Conservation (phyloP, 805 yeast species). For the Cyberlindnera mrakii region DNA sequence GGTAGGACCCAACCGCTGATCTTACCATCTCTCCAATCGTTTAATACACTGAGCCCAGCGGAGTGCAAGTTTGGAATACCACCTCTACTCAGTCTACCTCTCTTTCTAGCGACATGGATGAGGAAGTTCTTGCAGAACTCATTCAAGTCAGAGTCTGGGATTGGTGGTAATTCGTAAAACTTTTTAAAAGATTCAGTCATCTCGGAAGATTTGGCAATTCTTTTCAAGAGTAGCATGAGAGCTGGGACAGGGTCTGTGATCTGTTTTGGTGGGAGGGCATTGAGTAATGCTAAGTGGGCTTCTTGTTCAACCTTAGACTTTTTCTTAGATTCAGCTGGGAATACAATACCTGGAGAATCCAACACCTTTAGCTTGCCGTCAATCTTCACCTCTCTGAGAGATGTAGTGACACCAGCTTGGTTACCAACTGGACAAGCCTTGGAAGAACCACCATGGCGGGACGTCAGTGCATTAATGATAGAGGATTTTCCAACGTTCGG, state of each 20-base stretch:
- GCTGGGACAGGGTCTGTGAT: conserved; percentile 83
- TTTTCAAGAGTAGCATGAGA: conserved; percentile 66
- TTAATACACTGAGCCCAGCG: conserved; percentile 77
- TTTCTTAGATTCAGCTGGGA: conserved; percentile 63
- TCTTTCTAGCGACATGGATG: conserved; percentile 86
- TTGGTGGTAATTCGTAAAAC: conserved; percentile 74
- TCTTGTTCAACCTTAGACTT: conserved; percentile 58
- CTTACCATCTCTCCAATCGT: conserved; percentile 97
- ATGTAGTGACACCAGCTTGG: conserved; percentile 94
- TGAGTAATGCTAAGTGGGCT: conserved; percentile 83
- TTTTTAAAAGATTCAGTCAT: conserved; percentile 73
- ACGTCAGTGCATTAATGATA: conserved; percentile 80
- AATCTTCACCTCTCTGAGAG: conserved; percentile 85
- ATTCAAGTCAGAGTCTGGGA: conserved; percentile 65
- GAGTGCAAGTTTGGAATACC: conserved; percentile 87
- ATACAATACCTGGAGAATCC: conserved; percentile 97
- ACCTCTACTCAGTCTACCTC: conserved; percentile 88
- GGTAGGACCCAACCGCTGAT: conserved; percentile 88
- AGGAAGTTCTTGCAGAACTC: conserved; percentile 81
- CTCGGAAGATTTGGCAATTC: conserved; percentile 64
- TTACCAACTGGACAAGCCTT: conserved; percentile 95
- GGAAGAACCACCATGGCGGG: conserved; percentile 67
- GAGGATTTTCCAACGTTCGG: conserved; percentile 98
- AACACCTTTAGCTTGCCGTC: conserved; percentile 83
- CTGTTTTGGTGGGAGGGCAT: conserved; percentile 84